Evolutionary conservation across 257 asterid species (phyloP).

Genomic region (Primulina eburnea): DNA sequence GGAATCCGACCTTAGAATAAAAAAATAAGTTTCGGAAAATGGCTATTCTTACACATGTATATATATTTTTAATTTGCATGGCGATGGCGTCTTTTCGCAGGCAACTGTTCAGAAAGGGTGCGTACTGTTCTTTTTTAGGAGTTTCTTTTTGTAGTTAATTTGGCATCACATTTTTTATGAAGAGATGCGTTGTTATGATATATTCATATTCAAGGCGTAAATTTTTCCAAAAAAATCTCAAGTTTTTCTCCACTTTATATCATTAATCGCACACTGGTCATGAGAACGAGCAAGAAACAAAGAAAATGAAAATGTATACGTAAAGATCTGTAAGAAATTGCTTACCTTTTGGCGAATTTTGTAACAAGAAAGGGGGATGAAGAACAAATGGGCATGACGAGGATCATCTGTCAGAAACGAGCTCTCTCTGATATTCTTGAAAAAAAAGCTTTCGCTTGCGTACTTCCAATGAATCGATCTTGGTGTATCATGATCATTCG

Average conservation of each 20-base stretch:
- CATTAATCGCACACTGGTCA: background rate
- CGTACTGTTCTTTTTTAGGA: background rate
- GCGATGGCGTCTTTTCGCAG: conserved; percentile 27
- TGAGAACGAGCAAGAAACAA: background rate
- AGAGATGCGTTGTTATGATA: background rate
- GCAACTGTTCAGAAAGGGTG: conserved; percentile 21
- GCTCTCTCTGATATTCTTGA: conserved; percentile 56
- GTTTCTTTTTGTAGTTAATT: background rate
- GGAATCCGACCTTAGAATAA: no score
- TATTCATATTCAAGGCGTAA: background rate
- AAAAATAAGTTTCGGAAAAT: background rate
- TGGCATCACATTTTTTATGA: background rate
- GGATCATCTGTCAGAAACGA: conserved; percentile 47
- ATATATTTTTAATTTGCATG: conserved; percentile 26
- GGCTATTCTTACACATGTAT: background rate
- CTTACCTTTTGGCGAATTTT: conserved; percentile 32
- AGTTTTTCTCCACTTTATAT: no score
- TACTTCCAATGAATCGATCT: conserved; percentile 42
- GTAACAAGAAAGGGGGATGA: conserved; percentile 65
- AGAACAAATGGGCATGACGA: conserved; percentile 47
- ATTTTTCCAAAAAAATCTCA: no score
- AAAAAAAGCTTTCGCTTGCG: conserved; percentile 58
- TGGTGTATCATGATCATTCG: conserved; percentile 31
- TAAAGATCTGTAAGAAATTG: no score
- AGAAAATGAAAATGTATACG: background rate